Evolutionary conservation across 495 filamentous ascomycete genomes (phyloP).

Genomic region (Glarea lozoyensis): DNA sequence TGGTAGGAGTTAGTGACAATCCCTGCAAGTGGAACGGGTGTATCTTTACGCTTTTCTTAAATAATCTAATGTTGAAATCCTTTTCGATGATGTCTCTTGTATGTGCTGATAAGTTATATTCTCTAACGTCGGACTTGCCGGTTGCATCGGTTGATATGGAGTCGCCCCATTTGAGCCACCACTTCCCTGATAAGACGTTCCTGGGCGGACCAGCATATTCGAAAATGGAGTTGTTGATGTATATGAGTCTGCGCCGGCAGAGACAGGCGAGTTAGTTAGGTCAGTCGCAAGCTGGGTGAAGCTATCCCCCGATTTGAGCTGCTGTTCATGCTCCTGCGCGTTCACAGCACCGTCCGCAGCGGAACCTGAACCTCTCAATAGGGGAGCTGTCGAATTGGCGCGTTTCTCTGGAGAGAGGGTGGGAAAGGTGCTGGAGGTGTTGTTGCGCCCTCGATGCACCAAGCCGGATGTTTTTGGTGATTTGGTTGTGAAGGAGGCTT

Average conservation of each 20-base stretch:
- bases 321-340: neutral
- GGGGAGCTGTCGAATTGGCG: neutral
- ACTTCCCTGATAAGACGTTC: conserved; percentile 14
- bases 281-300: conserved; percentile 5
- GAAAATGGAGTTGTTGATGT: conserved; percentile 13
- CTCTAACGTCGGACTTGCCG: conserved; percentile 49
- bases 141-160: conserved; percentile 22
- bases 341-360: neutral
- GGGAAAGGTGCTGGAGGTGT: conserved; percentile 5
- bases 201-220: conserved; percentile 20
- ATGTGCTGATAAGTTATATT: conserved; percentile 65
- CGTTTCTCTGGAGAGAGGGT: conserved; percentile 8
- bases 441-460: conserved; percentile 8
- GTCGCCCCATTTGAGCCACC: conserved; percentile 4
- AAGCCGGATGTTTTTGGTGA: conserved; percentile 9
- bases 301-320: conserved; percentile 9
- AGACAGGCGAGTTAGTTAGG: neutral
- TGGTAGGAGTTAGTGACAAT: conserved; percentile 29
- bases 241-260: conserved; percentile 8
- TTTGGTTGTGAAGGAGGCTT: conserved; percentile 12
- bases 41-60: conserved; percentile 73
- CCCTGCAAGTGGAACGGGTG: neutral
- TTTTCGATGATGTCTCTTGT: conserved; percentile 79
- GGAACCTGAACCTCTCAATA: neutral
- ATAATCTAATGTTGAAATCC: conserved; percentile 94